Evolutionary conservation across 208 protist genomes (phyloP).

Genomic region (Crithidia expoeki): DNA sequence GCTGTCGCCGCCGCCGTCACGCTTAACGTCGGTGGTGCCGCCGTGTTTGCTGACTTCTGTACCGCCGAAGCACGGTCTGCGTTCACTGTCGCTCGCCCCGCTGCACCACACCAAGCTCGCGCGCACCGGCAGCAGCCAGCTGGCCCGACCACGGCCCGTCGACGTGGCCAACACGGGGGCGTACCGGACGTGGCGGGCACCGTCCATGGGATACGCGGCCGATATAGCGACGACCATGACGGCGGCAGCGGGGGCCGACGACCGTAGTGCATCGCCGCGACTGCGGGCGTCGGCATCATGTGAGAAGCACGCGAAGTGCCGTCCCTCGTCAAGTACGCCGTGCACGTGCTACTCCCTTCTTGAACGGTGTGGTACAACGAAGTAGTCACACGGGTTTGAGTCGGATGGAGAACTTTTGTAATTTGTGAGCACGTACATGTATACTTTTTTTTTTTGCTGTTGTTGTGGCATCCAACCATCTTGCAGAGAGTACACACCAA

Average conservation of each 20-base stretch:
- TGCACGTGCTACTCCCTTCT: constrained; percentile 11
- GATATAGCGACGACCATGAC: not conserved
- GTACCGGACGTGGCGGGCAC: not conserved
- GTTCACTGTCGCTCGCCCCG: not conserved
- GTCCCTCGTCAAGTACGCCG: not conserved
- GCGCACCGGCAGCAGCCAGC: constrained; percentile 24
- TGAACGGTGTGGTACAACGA: constrained; percentile 11
- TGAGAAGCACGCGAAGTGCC: not conserved
- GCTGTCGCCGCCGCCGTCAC: too few species aligned
- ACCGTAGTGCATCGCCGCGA: not conserved
- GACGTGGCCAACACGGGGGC: not conserved
- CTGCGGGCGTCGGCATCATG: not conserved
- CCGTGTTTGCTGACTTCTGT: not conserved
- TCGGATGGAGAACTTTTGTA: not conserved
- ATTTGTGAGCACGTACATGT: too few species aligned
- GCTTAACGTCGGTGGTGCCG: not conserved
- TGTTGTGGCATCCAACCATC: not conserved
- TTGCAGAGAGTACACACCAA: too few species aligned
- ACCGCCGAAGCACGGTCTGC: not conserved
- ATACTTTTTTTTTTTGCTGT: not conserved
- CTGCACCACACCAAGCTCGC: constrained; percentile 19
- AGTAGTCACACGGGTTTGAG: not conserved
- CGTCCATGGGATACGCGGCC: not conserved
- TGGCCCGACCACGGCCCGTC: not conserved
- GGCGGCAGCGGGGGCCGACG: not conserved